Conservation (phyloP, 129 eudicot species). For the Flaveria robusta region DNA sequence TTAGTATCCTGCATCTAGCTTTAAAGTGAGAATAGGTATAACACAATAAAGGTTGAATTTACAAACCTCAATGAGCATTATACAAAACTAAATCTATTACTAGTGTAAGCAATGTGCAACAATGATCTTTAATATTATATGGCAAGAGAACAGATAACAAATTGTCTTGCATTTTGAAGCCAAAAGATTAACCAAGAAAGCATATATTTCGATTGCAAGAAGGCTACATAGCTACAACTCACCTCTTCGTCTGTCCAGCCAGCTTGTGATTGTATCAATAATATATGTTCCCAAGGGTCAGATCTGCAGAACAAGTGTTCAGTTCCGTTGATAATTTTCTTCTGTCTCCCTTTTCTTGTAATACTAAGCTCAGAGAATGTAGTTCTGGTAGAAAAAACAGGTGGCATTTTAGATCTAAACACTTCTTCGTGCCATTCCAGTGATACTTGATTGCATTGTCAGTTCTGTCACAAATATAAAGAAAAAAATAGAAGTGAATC, state of each 20-base stretch:
- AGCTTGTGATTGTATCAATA: too few species aligned
- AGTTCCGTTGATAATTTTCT: constrained; percentile 14
- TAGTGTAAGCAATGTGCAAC: background rate
- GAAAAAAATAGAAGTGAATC: constrained; percentile 26
- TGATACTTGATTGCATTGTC: constrained; percentile 93
- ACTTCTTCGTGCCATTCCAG: constrained; percentile 82
- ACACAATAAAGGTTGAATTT: too few species aligned
- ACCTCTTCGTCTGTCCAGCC: too few species aligned
- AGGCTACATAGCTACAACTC: too few species aligned
- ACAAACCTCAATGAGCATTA: too few species aligned
- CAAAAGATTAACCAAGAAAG: too few species aligned
- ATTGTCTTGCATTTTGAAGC: too few species aligned
- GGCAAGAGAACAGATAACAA: background rate
- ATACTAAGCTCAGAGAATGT: constrained; percentile 28
- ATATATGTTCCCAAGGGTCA: too few species aligned
- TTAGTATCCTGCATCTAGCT: constrained; percentile 1
- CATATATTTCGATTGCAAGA: too few species aligned
- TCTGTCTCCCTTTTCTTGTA: constrained; percentile 13
- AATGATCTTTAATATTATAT: background rate
- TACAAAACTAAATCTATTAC: background rate
- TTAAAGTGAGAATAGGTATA: background rate
- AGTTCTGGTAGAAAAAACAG: constrained; percentile 34
- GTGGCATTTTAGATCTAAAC: constrained; percentile 50
- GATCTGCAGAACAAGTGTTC: constrained; percentile 49
- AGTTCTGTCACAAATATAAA: constrained; percentile 56